Conservation (phyloP, 768 basidiomycete genomes). For the Phaeotremella fagi region DNA sequence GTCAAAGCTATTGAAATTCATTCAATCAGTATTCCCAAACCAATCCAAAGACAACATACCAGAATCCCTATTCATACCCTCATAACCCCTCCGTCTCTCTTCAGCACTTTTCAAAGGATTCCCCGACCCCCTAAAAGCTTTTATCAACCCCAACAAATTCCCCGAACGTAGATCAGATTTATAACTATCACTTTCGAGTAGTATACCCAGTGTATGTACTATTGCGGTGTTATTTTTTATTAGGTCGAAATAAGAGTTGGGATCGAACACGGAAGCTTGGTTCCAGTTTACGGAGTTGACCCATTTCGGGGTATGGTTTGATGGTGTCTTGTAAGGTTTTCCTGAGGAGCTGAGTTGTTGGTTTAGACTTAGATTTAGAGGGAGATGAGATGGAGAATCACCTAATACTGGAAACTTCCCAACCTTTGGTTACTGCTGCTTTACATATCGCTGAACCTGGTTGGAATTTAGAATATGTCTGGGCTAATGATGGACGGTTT, state of each 20-base stretch:
- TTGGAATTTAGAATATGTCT: not conserved
- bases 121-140: slow-evolving; percentile 50
- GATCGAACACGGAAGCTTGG: slow-evolving; percentile 72
- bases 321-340: slow-evolving; percentile 75
- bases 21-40: slow-evolving; percentile 1
- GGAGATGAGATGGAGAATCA: slow-evolving; percentile 40
- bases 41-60: slow-evolving; percentile 53
- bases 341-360: slow-evolving; percentile 69
- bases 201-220: slow-evolving; percentile 88
- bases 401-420: slow-evolving; percentile 87
- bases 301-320: slow-evolving; percentile 87
- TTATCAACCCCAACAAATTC: slow-evolving; percentile 55
- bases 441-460: slow-evolving; percentile 89
- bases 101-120: slow-evolving; percentile 49
- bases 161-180: slow-evolving; percentile 65
- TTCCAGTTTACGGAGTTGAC: slow-evolving; percentile 73
- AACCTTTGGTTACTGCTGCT: slow-evolving; percentile 74
- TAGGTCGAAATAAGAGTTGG: slow-evolving; percentile 65
- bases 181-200: slow-evolving; percentile 75
- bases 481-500: not conserved
- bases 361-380: not conserved
- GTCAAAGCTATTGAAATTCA: slow-evolving; percentile 55
- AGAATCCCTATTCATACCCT: slow-evolving; percentile 78
- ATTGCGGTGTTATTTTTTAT: slow-evolving; percentile 67
- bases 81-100: slow-evolving; percentile 55